Base-by-base conservation (phyloP, 495 filamentous ascomycete genomes). In the Trichoderma orchidacearum region DNA sequence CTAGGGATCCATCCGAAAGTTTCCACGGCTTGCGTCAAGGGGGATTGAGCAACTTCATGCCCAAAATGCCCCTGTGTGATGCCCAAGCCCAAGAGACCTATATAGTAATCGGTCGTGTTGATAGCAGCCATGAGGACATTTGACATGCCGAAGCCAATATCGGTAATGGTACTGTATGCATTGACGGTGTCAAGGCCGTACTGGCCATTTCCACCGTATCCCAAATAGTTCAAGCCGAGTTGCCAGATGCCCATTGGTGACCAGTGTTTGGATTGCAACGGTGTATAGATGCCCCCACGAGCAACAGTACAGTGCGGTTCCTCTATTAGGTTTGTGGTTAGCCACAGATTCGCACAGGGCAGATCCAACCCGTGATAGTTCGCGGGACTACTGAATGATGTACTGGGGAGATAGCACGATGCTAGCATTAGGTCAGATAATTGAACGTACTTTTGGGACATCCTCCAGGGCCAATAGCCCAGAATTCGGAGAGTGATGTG, bases 141-240 rank as follows among this genome's bases (percentile, higher is more conserved):
- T 36, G 74, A 72, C 61, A 77, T 72, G 28, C 72, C 64, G 30
- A 71, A 74, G 17, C 69, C 68, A 27, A 64, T 63, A 34, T 64
- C 67, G 57, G 61, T 69, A 30, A 72, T 60, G 1, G 65, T 68
- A 55, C 75, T 70, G 56, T 71, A 68, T 53, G 75, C 70, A 21
- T 71, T 68, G 17, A 82, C 53, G 9, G 68, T 77, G 50, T 87
- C 84, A 62, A 81, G 71, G 12, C 78, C 83, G 61, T 80, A 85
- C 56, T 81, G 68, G n/a, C 76, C 78, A 62, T 75, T 78, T 8
- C 74, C 73, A 9, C 66, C 69, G 27, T 75, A 66, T 23, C 75
- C 79, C 11, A 82, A 70, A 51, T 80, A 69, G 45, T 75, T 70
- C 53, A 83, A 64, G 5, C 75, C 79, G 34, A 84, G 68, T 59